A percentile compares a stretch with the other conserved stretches of the same genome.
Conservation (phyloP, 2,329 filamentous ascomycete genomes). For the Fusarium pseudograminearum region DNA sequence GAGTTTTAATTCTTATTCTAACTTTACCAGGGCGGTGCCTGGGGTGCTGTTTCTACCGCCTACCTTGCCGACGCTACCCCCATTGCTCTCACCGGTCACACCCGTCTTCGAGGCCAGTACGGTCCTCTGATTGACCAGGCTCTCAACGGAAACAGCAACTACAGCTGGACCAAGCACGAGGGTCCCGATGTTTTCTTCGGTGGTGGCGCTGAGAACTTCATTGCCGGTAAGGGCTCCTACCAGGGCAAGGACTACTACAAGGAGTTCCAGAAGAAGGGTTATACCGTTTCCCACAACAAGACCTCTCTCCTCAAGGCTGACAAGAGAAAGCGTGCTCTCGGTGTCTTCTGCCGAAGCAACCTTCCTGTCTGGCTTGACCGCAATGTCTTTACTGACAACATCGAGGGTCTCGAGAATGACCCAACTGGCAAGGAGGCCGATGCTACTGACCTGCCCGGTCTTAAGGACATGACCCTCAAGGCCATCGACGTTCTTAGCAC, state of each 20-base stretch:
- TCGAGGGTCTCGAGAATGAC: slow-evolving; percentile 73
- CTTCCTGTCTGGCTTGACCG: slow-evolving; percentile 89
- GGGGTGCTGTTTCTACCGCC: slow-evolving; percentile 81
- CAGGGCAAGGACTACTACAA: slow-evolving; percentile 82
- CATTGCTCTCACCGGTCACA: slow-evolving; percentile 79
- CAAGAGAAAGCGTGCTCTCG: slow-evolving; percentile 73
- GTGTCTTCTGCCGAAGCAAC: slow-evolving; percentile 80
- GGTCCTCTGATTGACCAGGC: slow-evolving; percentile 80
- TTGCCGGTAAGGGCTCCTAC: slow-evolving; percentile 71
- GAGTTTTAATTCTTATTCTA: slow-evolving; percentile 10
- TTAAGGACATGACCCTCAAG: slow-evolving; percentile 92
- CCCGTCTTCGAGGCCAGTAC: slow-evolving; percentile 75
- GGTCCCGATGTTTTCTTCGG: slow-evolving; percentile 87
- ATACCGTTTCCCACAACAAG: slow-evolving; percentile 79
- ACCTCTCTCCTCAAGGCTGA: slow-evolving; percentile 72
- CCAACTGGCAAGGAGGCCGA: slow-evolving; percentile 73
- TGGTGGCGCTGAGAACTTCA: slow-evolving; percentile 85
- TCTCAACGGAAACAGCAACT: slow-evolving; percentile 81
- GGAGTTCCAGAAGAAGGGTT: slow-evolving; percentile 78
- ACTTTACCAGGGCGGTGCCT: slow-evolving; percentile 60
- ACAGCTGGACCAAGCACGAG: slow-evolving; percentile 80
- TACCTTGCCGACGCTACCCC: slow-evolving; percentile 86
- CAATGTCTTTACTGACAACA: slow-evolving; percentile 80
- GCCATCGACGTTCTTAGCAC: slow-evolving; percentile 82
- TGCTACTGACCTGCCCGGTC: slow-evolving; percentile 80